phyloP scores from a whole-genome alignment of 116 monocot genomes.

The Dioscorea cayenensis region DNA sequence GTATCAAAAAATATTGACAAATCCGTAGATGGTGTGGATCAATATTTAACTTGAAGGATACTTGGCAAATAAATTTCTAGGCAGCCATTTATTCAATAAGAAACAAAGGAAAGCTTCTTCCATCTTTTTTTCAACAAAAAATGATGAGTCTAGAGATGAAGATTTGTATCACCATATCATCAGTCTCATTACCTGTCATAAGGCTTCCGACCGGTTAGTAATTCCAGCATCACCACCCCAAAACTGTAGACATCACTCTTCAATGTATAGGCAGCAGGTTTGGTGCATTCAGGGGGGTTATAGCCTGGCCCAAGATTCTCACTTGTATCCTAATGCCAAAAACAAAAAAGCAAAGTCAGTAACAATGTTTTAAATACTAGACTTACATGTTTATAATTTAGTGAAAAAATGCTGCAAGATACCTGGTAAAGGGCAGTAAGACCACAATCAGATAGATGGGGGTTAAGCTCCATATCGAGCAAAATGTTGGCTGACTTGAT shows the following conservation, averaged over 20 bases:
- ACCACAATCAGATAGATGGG: slow-evolving; percentile 77
- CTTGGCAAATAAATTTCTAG: too few species aligned
- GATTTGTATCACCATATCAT: neutral
- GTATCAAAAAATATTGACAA: too few species aligned
- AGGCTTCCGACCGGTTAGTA: slow-evolving; percentile 91
- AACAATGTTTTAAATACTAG: neutral
- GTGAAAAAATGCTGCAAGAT: neutral
- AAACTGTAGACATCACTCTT: slow-evolving; percentile 96
- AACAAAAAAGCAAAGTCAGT: neutral
- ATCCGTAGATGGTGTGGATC: too few species aligned
- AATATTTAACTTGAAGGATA: too few species aligned
- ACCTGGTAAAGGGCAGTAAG: slow-evolving; percentile 66
- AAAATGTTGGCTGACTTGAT: slow-evolving; percentile 86
- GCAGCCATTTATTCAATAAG: too few species aligned
- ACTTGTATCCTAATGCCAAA: slow-evolving; percentile 33
- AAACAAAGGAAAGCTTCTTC: too few species aligned
- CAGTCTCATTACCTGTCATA: slow-evolving; percentile 67
- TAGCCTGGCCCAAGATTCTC: slow-evolving; percentile 72
- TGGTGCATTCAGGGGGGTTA: slow-evolving; percentile 69
- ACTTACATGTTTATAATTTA: neutral
- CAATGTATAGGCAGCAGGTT: slow-evolving; percentile 44
- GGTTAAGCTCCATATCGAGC: slow-evolving; percentile 76
- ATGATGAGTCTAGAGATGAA: too few species aligned
- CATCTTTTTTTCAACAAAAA: too few species aligned
- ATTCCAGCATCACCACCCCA: slow-evolving; percentile 95